Evolutionary conservation across 208 protist genomes (phyloP).

Genomic region (Wallacemonas collosoma): DNA sequence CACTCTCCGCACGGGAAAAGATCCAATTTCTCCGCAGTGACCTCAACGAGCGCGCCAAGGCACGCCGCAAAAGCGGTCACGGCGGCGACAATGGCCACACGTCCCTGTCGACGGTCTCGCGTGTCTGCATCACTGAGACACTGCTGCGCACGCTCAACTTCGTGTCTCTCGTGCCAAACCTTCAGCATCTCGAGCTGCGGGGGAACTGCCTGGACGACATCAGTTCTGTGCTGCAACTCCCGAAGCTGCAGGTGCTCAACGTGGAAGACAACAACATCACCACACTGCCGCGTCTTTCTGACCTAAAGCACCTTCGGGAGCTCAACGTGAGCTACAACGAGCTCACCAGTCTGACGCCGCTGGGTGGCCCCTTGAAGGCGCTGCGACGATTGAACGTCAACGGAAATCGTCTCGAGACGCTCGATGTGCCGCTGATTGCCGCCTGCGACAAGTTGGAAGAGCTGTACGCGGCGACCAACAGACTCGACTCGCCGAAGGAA

Average conservation of each 20-base stretch:
- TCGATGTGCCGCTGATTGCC: slow-evolving; percentile 50
- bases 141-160: slow-evolving; percentile 27
- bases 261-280: slow-evolving; percentile 71
- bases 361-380: slow-evolving; percentile 44
- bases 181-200: slow-evolving; percentile 48
- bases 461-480: slow-evolving; percentile 91
- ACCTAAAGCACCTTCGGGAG: slow-evolving; percentile 36
- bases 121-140: slow-evolving; percentile 28
- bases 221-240: slow-evolving; percentile 47
- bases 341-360: slow-evolving; percentile 37
- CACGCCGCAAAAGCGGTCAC: background rate
- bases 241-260: slow-evolving; percentile 60
- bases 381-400: slow-evolving; percentile 85
- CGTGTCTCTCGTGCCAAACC: slow-evolving; percentile 21
- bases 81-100: background rate
- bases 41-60: background rate
- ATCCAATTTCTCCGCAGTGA: slow-evolving; percentile 5
- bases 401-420: slow-evolving; percentile 77
- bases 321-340: slow-evolving; percentile 82
- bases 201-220: slow-evolving; percentile 61
- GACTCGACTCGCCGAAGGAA: slow-evolving; percentile 61
- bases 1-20: slow-evolving; percentile 7
- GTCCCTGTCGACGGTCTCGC: slow-evolving; percentile 19
- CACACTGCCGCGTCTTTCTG: slow-evolving; percentile 40
- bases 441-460: slow-evolving; percentile 54